Percentiles rank a stretch among this genome's conserved stretches.
phyloP scores from a whole-genome alignment of 169 alveolate genomes.

The Theileria orientalis region DNA sequence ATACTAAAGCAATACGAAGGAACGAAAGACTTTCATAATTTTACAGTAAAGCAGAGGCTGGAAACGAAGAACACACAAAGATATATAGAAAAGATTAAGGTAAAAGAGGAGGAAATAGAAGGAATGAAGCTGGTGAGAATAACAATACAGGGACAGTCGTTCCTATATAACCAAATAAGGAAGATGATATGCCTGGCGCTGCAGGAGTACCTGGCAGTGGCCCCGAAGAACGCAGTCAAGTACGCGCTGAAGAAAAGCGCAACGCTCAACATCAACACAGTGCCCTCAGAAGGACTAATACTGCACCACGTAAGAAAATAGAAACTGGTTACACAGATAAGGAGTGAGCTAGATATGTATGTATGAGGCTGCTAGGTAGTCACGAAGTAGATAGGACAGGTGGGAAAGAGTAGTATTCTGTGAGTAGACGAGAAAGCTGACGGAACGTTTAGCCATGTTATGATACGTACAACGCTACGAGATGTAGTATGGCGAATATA shows the following conservation, averaged over 20 bases:
- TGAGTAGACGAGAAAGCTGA: no score
- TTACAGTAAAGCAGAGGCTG: slow-evolving; percentile 70
- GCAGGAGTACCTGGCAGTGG: slow-evolving; percentile 75
- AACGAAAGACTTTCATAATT: slow-evolving; percentile 78
- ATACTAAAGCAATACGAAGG: slow-evolving; percentile 72
- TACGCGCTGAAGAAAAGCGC: slow-evolving; percentile 57
- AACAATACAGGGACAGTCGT: slow-evolving; percentile 79
- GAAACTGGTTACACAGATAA: background rate
- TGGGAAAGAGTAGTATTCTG: background rate
- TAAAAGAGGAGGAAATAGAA: slow-evolving; percentile 30
- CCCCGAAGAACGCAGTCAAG: slow-evolving; percentile 71
- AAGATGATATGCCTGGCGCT: slow-evolving; percentile 78
- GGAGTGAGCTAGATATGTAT: background rate
- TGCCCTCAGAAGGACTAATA: slow-evolving; percentile 76
- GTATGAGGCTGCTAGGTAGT: background rate
- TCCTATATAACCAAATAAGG: slow-evolving; percentile 80
- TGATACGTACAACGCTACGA: slow-evolving; percentile 44
- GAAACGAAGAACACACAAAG: slow-evolving; percentile 72
- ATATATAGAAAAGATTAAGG: slow-evolving; percentile 71
- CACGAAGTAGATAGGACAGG: background rate
- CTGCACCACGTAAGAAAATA: slow-evolving; percentile 64
- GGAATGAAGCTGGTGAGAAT: slow-evolving; percentile 60
- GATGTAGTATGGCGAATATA: slow-evolving; percentile 59
- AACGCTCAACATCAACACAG: slow-evolving; percentile 51
- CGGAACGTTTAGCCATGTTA: slow-evolving; percentile 42